phyloP scores from a whole-genome alignment of 768 basidiomycete species.

The Kwoniella sp. region DNA sequence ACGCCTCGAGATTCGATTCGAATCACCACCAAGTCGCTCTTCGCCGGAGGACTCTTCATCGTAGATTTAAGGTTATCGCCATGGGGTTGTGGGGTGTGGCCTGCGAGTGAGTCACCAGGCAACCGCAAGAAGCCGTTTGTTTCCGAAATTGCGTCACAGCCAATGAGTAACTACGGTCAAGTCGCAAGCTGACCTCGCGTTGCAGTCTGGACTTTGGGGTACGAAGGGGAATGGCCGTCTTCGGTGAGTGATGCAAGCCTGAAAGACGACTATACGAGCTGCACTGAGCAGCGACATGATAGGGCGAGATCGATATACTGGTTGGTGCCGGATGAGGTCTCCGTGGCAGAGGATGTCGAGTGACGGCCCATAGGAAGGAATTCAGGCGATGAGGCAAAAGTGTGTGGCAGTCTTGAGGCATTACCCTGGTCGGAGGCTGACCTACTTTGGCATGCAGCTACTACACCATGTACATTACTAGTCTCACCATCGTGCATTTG shows the following conservation, averaged over 20 bases:
- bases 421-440: neutral
- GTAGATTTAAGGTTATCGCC: slow-evolving; percentile 46
- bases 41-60: slow-evolving; percentile 44
- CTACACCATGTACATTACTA: slow-evolving; percentile 36
- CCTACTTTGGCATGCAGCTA: slow-evolving; percentile 21
- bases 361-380: slow-evolving; percentile 37
- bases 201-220: slow-evolving; percentile 48
- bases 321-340: slow-evolving; percentile 19
- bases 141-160: too few relatives aligned
- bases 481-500: too few relatives aligned
- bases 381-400: slow-evolving; percentile 40
- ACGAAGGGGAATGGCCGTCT: slow-evolving; percentile 39
- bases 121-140: too few relatives aligned
- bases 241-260: slow-evolving; percentile 22
- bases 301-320: slow-evolving; percentile 50
- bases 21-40: slow-evolving; percentile 38
- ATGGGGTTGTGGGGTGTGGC: slow-evolving; percentile 50
- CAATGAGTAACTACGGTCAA: too few relatives aligned
- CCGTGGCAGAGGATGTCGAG: neutral
- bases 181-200: too few relatives aligned
- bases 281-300: too few relatives aligned
- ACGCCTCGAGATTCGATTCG: slow-evolving; percentile 36
- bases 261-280: too few relatives aligned
- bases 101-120: slow-evolving; percentile 42
- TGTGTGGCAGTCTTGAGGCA: slow-evolving; percentile 14